Percentiles rank a stretch among this genome's conserved stretches.
Evolutionary conservation across 345 rosid species (phyloP).

Genomic region (Physaria fendleri): DNA sequence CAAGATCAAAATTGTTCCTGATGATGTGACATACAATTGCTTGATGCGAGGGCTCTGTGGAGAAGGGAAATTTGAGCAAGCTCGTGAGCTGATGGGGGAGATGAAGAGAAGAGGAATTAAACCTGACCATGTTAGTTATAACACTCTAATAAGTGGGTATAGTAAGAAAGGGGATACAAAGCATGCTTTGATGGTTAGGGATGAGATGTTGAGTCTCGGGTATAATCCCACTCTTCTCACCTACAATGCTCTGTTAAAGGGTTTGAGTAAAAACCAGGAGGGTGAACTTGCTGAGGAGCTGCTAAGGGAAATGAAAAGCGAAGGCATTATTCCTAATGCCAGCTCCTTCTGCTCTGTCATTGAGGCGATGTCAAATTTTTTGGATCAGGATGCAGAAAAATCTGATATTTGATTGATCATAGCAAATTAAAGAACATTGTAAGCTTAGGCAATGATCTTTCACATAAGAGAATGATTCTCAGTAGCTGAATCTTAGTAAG

Average conservation of each 20-base stretch:
- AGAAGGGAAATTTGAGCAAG: constrained; percentile 81
- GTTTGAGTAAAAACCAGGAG: constrained; percentile 65
- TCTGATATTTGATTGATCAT: constrained; percentile 8
- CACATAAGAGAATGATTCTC: background rate
- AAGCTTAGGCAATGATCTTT: background rate
- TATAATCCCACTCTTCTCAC: constrained; percentile 81
- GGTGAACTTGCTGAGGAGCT: constrained; percentile 67
- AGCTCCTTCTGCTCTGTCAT: constrained; percentile 62
- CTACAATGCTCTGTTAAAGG: constrained; percentile 78
- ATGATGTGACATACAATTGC: constrained; percentile 87
- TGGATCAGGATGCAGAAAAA: background rate
- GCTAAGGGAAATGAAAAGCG: constrained; percentile 73
- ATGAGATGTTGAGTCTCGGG: constrained; percentile 83
- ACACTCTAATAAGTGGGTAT: constrained; percentile 82
- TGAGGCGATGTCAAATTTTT: constrained; percentile 45
- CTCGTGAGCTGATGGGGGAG: constrained; percentile 70
- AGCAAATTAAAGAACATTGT: background rate
- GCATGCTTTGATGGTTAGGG: constrained; percentile 67
- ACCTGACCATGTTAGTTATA: constrained; percentile 80
- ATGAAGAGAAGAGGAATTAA: constrained; percentile 77
- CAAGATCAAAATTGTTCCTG: constrained; percentile 48
- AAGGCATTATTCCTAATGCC: constrained; percentile 79
- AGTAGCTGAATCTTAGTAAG: background rate
- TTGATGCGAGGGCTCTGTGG: constrained; percentile 77
- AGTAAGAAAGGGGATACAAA: constrained; percentile 75